Percentiles rank a stretch among this genome's conserved stretches.
Conservation (phyloP, 192 early-diverging fungal genomes). For the Gigaspora rosea region DNA sequence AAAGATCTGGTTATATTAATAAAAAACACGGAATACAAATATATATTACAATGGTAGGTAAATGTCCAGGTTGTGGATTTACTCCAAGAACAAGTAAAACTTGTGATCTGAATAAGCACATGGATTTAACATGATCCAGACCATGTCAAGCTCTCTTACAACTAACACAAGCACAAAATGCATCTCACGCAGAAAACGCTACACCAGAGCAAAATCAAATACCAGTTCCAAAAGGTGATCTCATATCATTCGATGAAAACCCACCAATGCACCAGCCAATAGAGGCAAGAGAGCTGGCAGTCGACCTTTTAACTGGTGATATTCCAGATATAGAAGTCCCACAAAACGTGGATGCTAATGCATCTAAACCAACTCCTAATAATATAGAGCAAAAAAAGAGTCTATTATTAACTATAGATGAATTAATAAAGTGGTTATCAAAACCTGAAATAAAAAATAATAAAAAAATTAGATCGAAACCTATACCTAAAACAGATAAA, state of each 20-base stretch:
- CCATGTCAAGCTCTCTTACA: background rate
- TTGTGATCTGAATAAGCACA: slow-evolving; percentile 19
- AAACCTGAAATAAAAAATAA: slow-evolving; percentile 24
- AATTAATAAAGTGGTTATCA: slow-evolving; percentile 25
- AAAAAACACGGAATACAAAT: background rate
- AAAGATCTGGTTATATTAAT: background rate
- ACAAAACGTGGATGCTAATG: too few relatives aligned
- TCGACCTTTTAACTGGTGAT: slow-evolving; percentile 16
- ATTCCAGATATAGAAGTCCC: slow-evolving; percentile 13
- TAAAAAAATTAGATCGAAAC: slow-evolving; percentile 28
- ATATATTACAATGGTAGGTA: slow-evolving; percentile 1
- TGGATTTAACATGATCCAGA: slow-evolving; percentile 19
- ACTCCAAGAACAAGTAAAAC: slow-evolving; percentile 25
- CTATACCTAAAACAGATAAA: slow-evolving; percentile 1
- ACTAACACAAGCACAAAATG: background rate
- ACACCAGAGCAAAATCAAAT: background rate
- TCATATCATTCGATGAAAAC: slow-evolving; percentile 26
- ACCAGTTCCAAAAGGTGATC: slow-evolving; percentile 1
- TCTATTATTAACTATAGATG: slow-evolving; percentile 22
- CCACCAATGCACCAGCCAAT: background rate
- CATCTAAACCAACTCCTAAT: slow-evolving; percentile 3
- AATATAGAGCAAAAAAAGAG: slow-evolving; percentile 23
- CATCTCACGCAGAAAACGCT: background rate
- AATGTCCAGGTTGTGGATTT: slow-evolving; percentile 19
- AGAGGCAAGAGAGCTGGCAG: background rate